Evolutionary conservation across 2,329 filamentous ascomycete genomes (phyloP), one percentile per base, ranked within the genome.

Genomic region (Boeremia lycopersici): DNA sequence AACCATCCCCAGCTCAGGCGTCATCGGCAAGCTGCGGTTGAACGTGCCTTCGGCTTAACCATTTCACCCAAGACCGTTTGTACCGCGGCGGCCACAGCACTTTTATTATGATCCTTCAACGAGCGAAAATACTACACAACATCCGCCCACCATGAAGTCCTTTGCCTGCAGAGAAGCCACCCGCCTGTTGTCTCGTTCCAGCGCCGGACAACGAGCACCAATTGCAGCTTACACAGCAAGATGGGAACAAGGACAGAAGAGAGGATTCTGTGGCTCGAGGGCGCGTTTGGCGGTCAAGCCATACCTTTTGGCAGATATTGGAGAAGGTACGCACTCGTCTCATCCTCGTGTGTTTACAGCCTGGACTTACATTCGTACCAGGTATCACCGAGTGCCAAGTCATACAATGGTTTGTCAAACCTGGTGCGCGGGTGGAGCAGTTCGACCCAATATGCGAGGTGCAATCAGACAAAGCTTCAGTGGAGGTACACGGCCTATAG

Each of bases 341-440:
- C 17, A 15, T 28, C 8, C 19, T 23, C 40, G 13, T 42, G 34
- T 35, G 4, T 6, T 7, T 10, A n/a, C 9, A 19, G 34, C 23
- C 28, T 17, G 8, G 29, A 31, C 41, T 51, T 15, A 49, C 62
- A 64, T 33, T 54, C 41, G 47, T 65, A 48, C 48, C 13, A 95
- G 95, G 95, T 50, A 99, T 98, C 70, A 93, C 95, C 73, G 95
- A 99, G 79, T 96, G 95, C 72, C 95, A 99, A 77, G 91, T 99
- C 70, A 98, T 98, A 69, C 95, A 99, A 80, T 99, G 95, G 95
- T 99, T 98, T 74, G 93, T 99, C 63, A 89, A 97, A 77, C 92
- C 96, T 44, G 93, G 93, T 54, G 95, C 95, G 31, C 88, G 90
- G 53, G 93, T 99, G 67, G 93, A 99, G 79, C 93, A 99, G 79